phyloP scores from a whole-genome alignment of 805 yeast species.

The Wickerhamiella allomyrinae region DNA sequence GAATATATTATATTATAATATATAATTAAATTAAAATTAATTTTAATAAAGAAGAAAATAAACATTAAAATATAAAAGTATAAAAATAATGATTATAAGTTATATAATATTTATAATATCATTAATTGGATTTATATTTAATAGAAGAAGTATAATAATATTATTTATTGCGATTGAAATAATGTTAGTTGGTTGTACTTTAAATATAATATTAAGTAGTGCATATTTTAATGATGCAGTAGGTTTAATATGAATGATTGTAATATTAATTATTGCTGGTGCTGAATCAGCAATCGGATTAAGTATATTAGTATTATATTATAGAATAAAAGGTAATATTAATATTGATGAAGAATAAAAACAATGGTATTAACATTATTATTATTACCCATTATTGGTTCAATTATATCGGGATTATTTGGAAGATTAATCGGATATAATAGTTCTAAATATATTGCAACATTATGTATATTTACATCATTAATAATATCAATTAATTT shows the following conservation, averaged over 20 bases:
- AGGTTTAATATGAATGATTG: slow-evolving; percentile 12
- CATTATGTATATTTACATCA: slow-evolving; percentile 10
- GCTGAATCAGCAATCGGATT: slow-evolving; percentile 17
- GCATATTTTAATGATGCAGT: slow-evolving; percentile 12
- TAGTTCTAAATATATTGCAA: slow-evolving; percentile 9
- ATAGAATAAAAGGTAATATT: slow-evolving; percentile 16
- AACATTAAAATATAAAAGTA: not conserved
- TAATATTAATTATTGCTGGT: slow-evolving; percentile 14
- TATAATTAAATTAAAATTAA: too few species aligned
- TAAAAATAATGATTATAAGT: slow-evolving; percentile 3
- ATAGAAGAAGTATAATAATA: slow-evolving; percentile 13
- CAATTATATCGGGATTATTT: slow-evolving; percentile 12
- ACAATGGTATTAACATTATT: slow-evolving; percentile 10
- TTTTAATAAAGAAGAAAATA: not conserved
- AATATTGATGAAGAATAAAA: slow-evolving; percentile 9
- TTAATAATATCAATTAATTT: slow-evolving; percentile 7
- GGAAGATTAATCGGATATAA: slow-evolving; percentile 13
- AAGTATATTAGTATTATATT: slow-evolving; percentile 14
- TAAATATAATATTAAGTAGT: slow-evolving; percentile 12
- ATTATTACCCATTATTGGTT: slow-evolving; percentile 12
- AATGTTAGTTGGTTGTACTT: slow-evolving; percentile 14
- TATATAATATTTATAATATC: slow-evolving; percentile 12
- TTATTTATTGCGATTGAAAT: slow-evolving; percentile 14
- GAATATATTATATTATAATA: not conserved
- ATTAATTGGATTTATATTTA: slow-evolving; percentile 13